Evolutionary conservation across 768 basidiomycete species (phyloP).

Genomic region (Pleurotus tuoliensis): DNA sequence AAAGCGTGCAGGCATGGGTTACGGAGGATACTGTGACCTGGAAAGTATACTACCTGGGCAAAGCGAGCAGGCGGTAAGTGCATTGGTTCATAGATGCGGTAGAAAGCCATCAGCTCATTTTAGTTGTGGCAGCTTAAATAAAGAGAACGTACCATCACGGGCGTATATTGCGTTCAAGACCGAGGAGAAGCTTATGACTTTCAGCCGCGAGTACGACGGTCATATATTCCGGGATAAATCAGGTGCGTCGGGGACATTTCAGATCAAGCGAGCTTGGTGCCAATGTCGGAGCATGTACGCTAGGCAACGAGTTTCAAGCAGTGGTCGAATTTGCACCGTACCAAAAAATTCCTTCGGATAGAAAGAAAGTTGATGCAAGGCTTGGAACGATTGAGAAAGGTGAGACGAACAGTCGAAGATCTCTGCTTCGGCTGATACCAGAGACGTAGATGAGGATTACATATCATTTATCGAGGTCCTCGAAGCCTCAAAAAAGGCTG

Average conservation of each 20-base stretch:
- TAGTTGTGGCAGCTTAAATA: slow-evolving; percentile 56
- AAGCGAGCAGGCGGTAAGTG: slow-evolving; percentile 63
- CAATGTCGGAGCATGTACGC: not conserved
- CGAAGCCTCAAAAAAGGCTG: slow-evolving; percentile 44
- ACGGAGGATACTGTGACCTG: slow-evolving; percentile 65
- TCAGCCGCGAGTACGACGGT: slow-evolving; percentile 85
- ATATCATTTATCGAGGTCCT: slow-evolving; percentile 78
- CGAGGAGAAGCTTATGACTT: slow-evolving; percentile 64
- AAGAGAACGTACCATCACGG: slow-evolving; percentile 81
- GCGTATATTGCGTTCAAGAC: slow-evolving; percentile 90
- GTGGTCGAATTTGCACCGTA: slow-evolving; percentile 94
- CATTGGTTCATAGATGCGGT: not conserved
- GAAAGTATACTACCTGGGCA: slow-evolving; percentile 67
- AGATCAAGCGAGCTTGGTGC: not conserved
- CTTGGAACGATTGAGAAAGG: slow-evolving; percentile 91
- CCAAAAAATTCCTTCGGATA: slow-evolving; percentile 77
- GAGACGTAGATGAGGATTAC: slow-evolving; percentile 68
- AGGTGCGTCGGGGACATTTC: slow-evolving; percentile 39
- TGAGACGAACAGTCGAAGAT: slow-evolving; percentile 16
- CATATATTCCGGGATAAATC: slow-evolving; percentile 90
- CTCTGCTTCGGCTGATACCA: not conserved
- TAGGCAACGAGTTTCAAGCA: slow-evolving; percentile 85
- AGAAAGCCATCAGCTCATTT: slow-evolving; percentile 8
- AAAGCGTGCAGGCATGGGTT: slow-evolving; percentile 83
- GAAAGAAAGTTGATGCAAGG: slow-evolving; percentile 72